Conservation (phyloP, 768 basidiomycete genomes). For the Suillus americanus region DNA sequence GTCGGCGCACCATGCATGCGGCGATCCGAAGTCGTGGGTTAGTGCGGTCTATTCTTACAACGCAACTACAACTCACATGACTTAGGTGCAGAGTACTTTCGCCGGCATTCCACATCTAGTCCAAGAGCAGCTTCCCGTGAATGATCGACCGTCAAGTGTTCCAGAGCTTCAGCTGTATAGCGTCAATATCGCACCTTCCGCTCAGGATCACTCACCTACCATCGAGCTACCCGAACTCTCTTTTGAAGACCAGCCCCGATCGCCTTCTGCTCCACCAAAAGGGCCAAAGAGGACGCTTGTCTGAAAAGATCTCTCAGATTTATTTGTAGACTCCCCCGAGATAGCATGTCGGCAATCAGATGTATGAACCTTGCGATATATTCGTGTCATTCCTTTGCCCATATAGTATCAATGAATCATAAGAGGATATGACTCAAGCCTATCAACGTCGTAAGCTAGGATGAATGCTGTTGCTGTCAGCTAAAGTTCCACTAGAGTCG, state of each 20-base stretch:
- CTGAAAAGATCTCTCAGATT: neutral
- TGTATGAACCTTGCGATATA: neutral
- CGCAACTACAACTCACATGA: neutral
- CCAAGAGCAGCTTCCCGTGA: neutral
- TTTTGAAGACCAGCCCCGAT: neutral
- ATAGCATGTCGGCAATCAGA: neutral
- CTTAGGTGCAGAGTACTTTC: neutral
- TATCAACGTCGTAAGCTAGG: neutral
- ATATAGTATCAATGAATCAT: neutral
- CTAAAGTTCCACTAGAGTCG: neutral
- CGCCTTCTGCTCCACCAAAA: neutral
- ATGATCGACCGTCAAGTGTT: neutral
- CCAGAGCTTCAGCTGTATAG: neutral
- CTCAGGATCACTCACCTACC: neutral
- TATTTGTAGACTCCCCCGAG: neutral
- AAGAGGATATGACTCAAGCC: neutral
- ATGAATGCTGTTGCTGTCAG: neutral
- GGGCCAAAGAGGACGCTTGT: neutral
- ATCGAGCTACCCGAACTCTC: neutral
- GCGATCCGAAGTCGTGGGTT: neutral
- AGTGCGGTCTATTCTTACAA: neutral
- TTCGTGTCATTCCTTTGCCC: neutral
- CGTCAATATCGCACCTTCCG: neutral
- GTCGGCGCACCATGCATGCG: neutral
- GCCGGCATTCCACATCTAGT: neutral